Percentiles rank a stretch among this genome's conserved stretches.
Conservation (phyloP, 2,329 filamentous ascomycete genomes). For the Penicillium sp. region DNA sequence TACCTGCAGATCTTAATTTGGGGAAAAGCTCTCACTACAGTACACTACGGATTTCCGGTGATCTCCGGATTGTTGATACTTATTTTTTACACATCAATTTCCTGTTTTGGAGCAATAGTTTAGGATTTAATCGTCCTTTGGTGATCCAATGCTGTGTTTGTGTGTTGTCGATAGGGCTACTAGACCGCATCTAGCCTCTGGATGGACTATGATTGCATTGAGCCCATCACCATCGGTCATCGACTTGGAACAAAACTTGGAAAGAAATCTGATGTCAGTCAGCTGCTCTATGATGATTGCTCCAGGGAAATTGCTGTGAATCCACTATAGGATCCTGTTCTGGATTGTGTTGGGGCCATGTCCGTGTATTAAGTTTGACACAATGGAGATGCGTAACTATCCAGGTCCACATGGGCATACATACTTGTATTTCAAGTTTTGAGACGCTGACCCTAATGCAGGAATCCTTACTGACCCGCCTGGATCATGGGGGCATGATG, state of each 20-base stretch:
- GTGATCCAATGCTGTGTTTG: background rate
- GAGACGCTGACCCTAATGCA: background rate
- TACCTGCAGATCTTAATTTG: constrained; percentile 19
- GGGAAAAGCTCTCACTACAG: background rate
- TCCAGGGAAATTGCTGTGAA: background rate
- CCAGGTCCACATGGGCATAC: background rate
- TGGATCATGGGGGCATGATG: background rate
- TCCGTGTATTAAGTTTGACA: constrained; percentile 12
- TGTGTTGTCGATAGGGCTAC: background rate
- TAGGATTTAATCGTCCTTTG: background rate
- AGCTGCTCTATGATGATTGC: background rate
- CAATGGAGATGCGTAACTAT: constrained; percentile 1
- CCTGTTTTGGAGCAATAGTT: constrained; percentile 1
- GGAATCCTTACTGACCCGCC: constrained; percentile 11
- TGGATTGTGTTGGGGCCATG: background rate
- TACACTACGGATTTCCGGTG: constrained; percentile 6
- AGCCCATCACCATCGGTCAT: background rate
- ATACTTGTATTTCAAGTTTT: constrained; percentile 4
- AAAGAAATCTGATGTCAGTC: background rate
- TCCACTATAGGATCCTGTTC: constrained; percentile 3
- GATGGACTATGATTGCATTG: background rate
- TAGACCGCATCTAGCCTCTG: background rate
- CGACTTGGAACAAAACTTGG: background rate
- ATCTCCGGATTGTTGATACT: constrained; percentile 8
- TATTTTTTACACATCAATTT: background rate